phyloP scores from a whole-genome alignment of 345 rosid species.

The Eucalyptus virginea region DNA sequence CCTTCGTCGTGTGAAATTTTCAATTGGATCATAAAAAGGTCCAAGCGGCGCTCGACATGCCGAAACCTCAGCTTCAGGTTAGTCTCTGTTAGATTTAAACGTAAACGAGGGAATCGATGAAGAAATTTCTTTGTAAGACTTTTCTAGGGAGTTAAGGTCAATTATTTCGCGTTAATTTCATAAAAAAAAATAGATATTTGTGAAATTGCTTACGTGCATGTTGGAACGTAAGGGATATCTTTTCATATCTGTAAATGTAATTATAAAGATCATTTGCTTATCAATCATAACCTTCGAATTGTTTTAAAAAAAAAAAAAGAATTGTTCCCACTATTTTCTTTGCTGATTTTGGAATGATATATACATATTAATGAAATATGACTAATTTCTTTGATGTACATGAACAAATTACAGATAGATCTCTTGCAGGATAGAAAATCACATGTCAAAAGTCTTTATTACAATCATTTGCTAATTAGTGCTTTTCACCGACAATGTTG shows the following conservation, averaged over 20 bases:
- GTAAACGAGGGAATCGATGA: background rate
- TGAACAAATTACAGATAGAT: background rate
- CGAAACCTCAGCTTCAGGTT: background rate
- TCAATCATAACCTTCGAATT: background rate
- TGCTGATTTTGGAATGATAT: background rate
- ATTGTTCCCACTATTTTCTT: background rate
- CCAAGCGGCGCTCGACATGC: background rate
- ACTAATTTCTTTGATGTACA: background rate
- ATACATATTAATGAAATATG: background rate
- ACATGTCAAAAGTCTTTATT: background rate
- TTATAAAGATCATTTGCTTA: background rate
- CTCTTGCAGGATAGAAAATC: background rate
- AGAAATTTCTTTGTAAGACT: background rate
- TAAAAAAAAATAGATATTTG: background rate
- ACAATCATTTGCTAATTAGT: background rate
- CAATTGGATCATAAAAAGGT: background rate
- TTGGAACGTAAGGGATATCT: background rate
- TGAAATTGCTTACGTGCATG: background rate
- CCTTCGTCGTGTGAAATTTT: background rate
- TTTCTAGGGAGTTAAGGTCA: background rate
- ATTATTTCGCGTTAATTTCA: background rate
- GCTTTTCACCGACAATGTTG: background rate
- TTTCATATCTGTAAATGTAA: fast-evolving
- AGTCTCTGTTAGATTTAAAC: background rate
- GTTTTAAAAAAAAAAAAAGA: background rate